These are phyloP conservation scores for Ochetophila trinervis DNA, from an alignment of 306 rosid species.

Conservation along the genomic window DNA sequence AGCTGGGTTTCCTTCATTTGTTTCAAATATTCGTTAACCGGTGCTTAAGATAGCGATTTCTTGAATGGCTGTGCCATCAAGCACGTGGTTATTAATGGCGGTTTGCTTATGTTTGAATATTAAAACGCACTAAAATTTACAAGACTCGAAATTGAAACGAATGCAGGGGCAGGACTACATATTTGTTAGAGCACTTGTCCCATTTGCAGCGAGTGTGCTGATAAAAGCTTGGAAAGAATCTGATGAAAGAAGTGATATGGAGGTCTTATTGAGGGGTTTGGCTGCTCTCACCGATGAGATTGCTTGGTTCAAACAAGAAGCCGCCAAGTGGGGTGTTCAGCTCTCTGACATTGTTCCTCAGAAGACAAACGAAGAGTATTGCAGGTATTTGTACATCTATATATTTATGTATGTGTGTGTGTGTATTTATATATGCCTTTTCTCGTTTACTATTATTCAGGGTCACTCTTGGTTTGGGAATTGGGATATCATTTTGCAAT, in stretches of 20 bases:
- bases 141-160: not conserved
- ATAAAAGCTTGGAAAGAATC: slow-evolving; percentile 70
- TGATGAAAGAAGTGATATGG: slow-evolving; percentile 49
- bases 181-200: slow-evolving; percentile 65
- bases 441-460: not conserved
- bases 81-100: no score
- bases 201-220: slow-evolving; percentile 57
- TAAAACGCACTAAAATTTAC: no score
- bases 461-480: not conserved
- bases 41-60: no score
- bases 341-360: slow-evolving; percentile 53
- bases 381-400: slow-evolving; percentile 32
- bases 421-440: no score
- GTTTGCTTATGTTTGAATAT: no score
- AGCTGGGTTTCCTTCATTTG: not conserved
- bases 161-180: slow-evolving; percentile 76
- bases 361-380: slow-evolving; percentile 39
- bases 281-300: slow-evolving; percentile 65
- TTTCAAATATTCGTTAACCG: no score
- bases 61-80: no score
- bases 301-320: slow-evolving; percentile 71
- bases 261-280: slow-evolving; percentile 53
- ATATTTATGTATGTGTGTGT: not conserved
- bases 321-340: slow-evolving; percentile 49
- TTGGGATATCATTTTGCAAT: not conserved